Evolutionary conservation across 257 asterid genomes (phyloP), one percentile per base, ranked within the genome.

Genomic region (Nicotiana tomentosiformis): DNA sequence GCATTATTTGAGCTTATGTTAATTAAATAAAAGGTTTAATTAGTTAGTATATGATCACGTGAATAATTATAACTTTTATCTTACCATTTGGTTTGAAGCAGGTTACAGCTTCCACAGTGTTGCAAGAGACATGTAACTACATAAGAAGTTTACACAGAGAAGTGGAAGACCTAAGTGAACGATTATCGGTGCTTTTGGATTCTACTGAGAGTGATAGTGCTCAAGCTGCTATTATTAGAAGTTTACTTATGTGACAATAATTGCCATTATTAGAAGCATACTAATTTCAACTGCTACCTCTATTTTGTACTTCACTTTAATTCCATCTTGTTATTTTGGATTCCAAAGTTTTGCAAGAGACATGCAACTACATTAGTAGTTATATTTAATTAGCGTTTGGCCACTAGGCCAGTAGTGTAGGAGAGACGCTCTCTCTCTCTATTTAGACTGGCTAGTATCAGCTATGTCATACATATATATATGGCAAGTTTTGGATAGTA

Each of bases 91-190:
- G 29, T 10, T 23, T 26, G 17, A 69, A 17, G 20, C 82, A 95
- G 99, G 98, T 85, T 26, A 92, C 97, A 7, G 97, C 99, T 1
- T 91, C 99, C 1, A 95, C 91, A 87, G 98, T 95, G 84, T 86
- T 95, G 91, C 97, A 95, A 35, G 99, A 95, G 87, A 95, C 98
- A 4, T 95, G 99, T 62, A 95, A 94, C 94, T 93, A 94, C 89
- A 94, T 95, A 3, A 84, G 93, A 84, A 94, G 66, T 91, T 86
- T 95, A 88, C 98, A 94, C 86, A 84, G 92, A 83, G 98, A 95
- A 85, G 98, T 95, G 83, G 99, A 93, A 46, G 97, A 86, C 83
- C 86, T 95, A 26, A 95, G 98, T 70, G 99, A 94, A 3, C 89
- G 99, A 49, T 46, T 95, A 55, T 89, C 97, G 66, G 92, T 85